Evolutionary conservation across 176 grass and related monocot genomes (phyloP), one percentile per base, ranked within the genome.

Genomic region (Alopecurus myosuroides): DNA sequence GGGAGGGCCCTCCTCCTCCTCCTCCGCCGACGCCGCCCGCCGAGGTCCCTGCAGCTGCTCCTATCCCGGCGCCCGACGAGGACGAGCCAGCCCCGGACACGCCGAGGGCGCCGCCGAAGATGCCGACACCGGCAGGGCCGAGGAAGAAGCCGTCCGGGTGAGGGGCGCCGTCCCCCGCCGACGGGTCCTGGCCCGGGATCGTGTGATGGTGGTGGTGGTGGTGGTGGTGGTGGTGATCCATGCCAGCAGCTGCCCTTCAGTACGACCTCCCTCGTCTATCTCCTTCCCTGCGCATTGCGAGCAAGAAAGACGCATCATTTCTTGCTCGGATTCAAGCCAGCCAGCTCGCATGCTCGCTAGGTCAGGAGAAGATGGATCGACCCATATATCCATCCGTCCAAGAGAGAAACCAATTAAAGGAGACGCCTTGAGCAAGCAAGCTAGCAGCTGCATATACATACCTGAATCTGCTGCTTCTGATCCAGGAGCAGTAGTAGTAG

Each of bases 91-190:
- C 77, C 0, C 62, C 70, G 0, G 55, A 65, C 15, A 39, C 28
- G 10, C 85, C 90, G 4, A 48, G 10, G 33, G 74, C 86, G 7
- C 82, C 82, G 36, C 89, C 83, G 70, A 87, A 97, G 74, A 90
- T 64, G 69, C 85, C 72, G 30, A 89, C 80, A 1, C 85, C 88
- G 26, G 82, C 50, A 12, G 83, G 85, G 14, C 87, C 85, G 13
- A 87, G 76, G 53, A 94, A 94, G 89, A 91, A 91, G 78, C 42
- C 72, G 67, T 94, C 89, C 7, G 76, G 89, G 2, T 78, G 89
- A 5, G 78, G 3, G 36, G 90, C 86, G 74, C 86, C 88, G 28
- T 94, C 90, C 0, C 77, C 83, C 13, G 64, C 63, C 65, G 84
- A 66, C 12, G 80, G 80, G 2, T 89, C 88, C 17, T 92, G 94